Evolutionary conservation across 2,329 filamentous ascomycete genomes (phyloP).

Genomic region (Emergomyces pasteurianus): DNA sequence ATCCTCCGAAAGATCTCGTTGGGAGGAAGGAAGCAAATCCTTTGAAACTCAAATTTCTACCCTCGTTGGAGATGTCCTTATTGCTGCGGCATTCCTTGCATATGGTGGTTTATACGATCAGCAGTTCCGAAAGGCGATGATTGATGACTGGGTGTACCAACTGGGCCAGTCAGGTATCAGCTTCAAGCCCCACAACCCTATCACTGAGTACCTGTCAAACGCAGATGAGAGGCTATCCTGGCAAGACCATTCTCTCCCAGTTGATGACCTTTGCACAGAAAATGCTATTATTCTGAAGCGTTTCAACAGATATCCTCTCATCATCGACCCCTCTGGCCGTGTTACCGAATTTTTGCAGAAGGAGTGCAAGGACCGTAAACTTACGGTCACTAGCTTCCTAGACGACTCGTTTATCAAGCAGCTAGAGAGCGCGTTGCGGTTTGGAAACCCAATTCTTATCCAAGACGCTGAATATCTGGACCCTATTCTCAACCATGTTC

Average conservation of each 20-base stretch:
- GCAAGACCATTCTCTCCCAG: conserved; percentile 87
- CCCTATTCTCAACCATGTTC: conserved; percentile 91
- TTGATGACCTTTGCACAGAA: conserved; percentile 95
- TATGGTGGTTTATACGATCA: conserved; percentile 97
- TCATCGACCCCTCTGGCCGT: conserved; percentile 92
- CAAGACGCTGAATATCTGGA: conserved; percentile 97
- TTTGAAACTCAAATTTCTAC: conserved; percentile 98
- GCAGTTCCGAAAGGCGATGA: conserved; percentile 93
- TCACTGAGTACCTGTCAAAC: conserved; percentile 93
- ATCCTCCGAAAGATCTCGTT: conserved; percentile 82
- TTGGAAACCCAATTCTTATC: conserved; percentile 96
- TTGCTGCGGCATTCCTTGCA: conserved; percentile 93
- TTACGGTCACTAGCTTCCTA: conserved; percentile 95
- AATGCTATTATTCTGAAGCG: conserved; percentile 95
- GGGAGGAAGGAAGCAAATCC: conserved; percentile 95
- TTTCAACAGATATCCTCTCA: conserved; percentile 96
- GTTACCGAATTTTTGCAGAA: conserved; percentile 92
- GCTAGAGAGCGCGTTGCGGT: conserved; percentile 88
- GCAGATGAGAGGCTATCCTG: conserved; percentile 89
- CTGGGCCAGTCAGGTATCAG: conserved; percentile 83
- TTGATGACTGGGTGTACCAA: conserved; percentile 94
- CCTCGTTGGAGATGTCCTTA: conserved; percentile 85
- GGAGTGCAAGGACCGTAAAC: conserved; percentile 81
- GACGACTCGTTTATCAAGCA: conserved; percentile 98
- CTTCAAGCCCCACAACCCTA: conserved; percentile 85